A percentile compares a stretch with the other conserved stretches of the same genome.
phyloP scores from a whole-genome alignment of 2,329 filamentous ascomycete genomes.

The Colletotrichum sp. region DNA sequence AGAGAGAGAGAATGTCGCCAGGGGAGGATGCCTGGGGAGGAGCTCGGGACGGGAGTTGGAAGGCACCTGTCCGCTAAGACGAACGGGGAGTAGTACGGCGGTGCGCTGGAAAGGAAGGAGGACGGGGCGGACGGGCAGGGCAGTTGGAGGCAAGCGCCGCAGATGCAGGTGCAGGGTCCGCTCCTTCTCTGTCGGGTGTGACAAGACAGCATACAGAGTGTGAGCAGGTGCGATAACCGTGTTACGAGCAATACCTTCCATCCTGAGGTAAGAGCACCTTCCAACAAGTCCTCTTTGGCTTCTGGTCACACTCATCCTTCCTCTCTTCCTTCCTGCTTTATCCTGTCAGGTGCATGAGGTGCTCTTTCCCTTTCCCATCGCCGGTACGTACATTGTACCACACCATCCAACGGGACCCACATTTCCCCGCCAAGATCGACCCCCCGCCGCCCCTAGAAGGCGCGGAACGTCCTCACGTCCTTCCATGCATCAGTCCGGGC shows the following conservation, averaged over 20 bases:
- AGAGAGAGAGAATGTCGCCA: background rate
- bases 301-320: background rate
- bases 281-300: background rate
- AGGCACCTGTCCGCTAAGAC: background rate
- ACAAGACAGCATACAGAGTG: background rate
- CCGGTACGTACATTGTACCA: no score
- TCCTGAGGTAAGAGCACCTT: background rate
- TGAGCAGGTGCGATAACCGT: background rate
- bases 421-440: constrained; percentile 7
- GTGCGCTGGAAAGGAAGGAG: background rate
- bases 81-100: background rate
- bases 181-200: background rate
- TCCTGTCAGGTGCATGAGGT: background rate
- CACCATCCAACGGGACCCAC: background rate
- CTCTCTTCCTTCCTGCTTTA: background rate
- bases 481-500: constrained; percentile 18
- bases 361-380: background rate
- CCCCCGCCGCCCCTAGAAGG: constrained; percentile 8
- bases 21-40: background rate
- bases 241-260: background rate
- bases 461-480: constrained; percentile 16
- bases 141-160: background rate
- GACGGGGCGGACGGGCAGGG: background rate
- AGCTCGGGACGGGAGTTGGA: background rate
- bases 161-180: background rate